Percentiles rank a stretch among this genome's conserved stretches.
phyloP scores from a whole-genome alignment of 768 basidiomycete genomes.

The Leucocoprinus leucothites region DNA sequence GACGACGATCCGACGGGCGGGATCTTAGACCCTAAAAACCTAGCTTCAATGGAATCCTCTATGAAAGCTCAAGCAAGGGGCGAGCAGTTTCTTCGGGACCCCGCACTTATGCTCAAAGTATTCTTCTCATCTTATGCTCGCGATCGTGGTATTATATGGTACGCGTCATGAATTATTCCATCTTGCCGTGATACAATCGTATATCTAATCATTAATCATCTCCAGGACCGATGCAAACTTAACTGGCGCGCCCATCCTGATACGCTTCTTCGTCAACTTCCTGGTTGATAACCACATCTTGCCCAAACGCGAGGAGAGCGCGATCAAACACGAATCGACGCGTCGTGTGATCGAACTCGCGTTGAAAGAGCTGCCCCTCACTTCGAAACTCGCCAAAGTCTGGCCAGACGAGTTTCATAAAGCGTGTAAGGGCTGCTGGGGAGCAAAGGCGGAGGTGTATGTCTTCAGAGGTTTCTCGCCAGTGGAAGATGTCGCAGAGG shows the following conservation, averaged over 20 bases:
- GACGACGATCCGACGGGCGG: conserved; percentile 7
- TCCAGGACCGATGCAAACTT: conserved; percentile 41
- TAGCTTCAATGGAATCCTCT: not conserved
- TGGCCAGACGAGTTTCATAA: conserved; percentile 49
- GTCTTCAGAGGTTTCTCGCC: conserved; percentile 12
- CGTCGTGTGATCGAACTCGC: conserved; percentile 42
- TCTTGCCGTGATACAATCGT: not conserved
- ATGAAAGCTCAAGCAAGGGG: conserved; percentile 16
- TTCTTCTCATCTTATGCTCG: conserved; percentile 73
- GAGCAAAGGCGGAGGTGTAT: conserved; percentile 38
- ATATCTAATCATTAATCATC: conserved; percentile 2
- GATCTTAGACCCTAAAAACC: not conserved
- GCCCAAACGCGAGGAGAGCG: conserved; percentile 14
- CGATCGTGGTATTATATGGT: conserved; percentile 71
- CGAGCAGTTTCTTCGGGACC: conserved; percentile 55
- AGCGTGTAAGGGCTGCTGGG: conserved; percentile 50
- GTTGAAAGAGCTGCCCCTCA: conserved; percentile 47
- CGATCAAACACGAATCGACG: conserved; percentile 45
- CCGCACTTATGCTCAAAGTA: conserved; percentile 52
- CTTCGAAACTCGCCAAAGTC: conserved; percentile 40
- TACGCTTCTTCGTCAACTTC: conserved; percentile 44
- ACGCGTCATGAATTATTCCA: conserved; percentile 15
- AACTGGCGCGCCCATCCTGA: conserved; percentile 36
- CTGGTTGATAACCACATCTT: conserved; percentile 41
- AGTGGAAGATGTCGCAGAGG: not conserved